A percentile compares a stretch with the other conserved stretches of the same genome.
Conservation (phyloP, 345 rosid genomes). For the Gossypium longicalyx region DNA sequence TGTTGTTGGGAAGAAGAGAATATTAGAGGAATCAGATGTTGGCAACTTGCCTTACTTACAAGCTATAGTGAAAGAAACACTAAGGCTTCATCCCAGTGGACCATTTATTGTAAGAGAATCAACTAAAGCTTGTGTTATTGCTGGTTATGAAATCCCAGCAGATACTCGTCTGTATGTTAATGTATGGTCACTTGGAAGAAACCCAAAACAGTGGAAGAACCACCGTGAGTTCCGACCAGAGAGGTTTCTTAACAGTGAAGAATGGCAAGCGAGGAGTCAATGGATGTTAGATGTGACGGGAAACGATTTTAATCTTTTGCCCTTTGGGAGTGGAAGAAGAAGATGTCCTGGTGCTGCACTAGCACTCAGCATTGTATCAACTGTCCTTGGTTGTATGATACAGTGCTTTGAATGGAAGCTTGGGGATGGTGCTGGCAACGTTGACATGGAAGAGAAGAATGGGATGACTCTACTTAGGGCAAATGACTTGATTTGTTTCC, state of each 20-base stretch:
- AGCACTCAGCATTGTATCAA: conserved; percentile 24
- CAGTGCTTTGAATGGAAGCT: conserved; percentile 30
- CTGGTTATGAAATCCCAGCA: conserved; percentile 42
- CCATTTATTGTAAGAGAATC: conserved; percentile 48
- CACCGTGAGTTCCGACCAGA: conserved; percentile 56
- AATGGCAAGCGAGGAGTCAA: conserved; percentile 29
- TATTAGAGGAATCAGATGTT: conserved; percentile 55
- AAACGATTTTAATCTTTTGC: conserved; percentile 34
- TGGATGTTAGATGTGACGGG: conserved; percentile 39
- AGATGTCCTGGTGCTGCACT: conserved; percentile 38
- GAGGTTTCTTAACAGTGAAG: conserved; percentile 39
- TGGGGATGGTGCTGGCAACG: conserved; percentile 21
- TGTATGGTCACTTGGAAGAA: conserved; percentile 55
- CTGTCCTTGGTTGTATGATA: conserved; percentile 23
- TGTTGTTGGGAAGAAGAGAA: conserved; percentile 46
- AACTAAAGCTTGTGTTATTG: conserved; percentile 35
- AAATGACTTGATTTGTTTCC: conserved; percentile 45
- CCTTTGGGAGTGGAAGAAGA: conserved; percentile 57
- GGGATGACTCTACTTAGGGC: conserved; percentile 56
- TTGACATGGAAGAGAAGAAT: conserved; percentile 55
- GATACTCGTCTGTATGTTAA: conserved; percentile 49
- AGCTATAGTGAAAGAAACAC: conserved; percentile 57
- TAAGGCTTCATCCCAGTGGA: conserved; percentile 72
- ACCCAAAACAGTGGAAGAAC: conserved; percentile 45
- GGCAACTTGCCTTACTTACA: conserved; percentile 53